phyloP scores from a whole-genome alignment of 768 basidiomycete genomes.

The Boletellus ananiceps region DNA sequence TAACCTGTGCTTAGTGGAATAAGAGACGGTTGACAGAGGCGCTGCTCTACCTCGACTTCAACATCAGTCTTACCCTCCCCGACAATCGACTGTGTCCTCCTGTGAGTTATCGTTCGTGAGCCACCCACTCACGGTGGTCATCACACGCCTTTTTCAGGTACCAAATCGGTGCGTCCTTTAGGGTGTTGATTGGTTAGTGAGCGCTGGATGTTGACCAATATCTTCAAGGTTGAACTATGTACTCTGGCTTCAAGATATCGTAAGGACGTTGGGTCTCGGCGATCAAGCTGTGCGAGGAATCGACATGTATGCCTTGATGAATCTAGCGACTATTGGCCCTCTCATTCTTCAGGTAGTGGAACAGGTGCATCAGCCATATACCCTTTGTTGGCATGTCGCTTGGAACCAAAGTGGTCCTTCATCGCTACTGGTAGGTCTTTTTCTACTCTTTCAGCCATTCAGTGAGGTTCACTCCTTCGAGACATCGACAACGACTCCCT shows the following conservation, averaged over 20 bases:
- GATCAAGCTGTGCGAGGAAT: constrained; percentile 43
- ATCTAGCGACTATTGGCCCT: background rate
- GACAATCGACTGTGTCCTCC: constrained; percentile 81
- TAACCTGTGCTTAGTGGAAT: constrained; percentile 8
- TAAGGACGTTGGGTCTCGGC: constrained; percentile 31
- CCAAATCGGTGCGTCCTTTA: constrained; percentile 56
- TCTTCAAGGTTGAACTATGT: constrained; percentile 74
- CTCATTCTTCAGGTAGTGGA: constrained; percentile 46
- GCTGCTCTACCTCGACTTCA: constrained; percentile 71
- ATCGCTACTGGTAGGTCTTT: constrained; percentile 57
- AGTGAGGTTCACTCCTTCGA: constrained; percentile 23
- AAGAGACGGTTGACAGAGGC: constrained; percentile 74
- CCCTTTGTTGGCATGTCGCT: constrained; percentile 63
- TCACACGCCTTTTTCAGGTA: constrained; percentile 40
- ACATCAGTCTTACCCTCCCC: constrained; percentile 56
- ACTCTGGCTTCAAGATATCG: constrained; percentile 76
- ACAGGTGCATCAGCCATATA: constrained; percentile 92
- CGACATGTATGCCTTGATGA: constrained; percentile 57
- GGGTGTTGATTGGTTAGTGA: background rate
- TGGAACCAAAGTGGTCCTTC: constrained; percentile 53
- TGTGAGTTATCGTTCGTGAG: constrained; percentile 40
- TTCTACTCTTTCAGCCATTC: background rate
- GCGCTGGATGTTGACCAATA: background rate
- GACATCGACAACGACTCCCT: constrained; percentile 71
- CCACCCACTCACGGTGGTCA: background rate